phyloP scores from a whole-genome alignment of 2,329 filamentous ascomycete species.

The Claviceps spartinae region DNA sequence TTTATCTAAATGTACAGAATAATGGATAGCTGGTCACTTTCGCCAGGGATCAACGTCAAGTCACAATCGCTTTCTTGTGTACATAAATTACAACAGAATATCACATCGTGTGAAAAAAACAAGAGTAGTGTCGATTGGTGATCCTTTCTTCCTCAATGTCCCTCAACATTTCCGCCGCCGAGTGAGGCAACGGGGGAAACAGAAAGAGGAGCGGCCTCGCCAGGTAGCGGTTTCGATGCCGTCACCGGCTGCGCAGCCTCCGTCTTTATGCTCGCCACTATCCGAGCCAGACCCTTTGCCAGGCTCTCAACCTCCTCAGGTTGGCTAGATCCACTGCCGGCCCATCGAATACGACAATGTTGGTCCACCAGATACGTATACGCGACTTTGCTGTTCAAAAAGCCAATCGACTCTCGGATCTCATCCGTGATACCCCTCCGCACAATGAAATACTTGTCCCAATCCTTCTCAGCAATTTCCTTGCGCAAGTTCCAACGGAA shows the following conservation, averaged over 20 bases:
- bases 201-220: conserved; percentile 9
- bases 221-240: conserved; percentile 20
- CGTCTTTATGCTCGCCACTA: conserved; percentile 45
- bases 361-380: conserved; percentile 87
- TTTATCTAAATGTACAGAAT: conserved; percentile 16
- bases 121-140: too few relatives aligned
- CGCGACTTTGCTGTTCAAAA: conserved; percentile 83
- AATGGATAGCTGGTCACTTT: background rate
- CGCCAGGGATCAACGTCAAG: background rate
- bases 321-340: conserved; percentile 60
- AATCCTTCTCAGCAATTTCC: conserved; percentile 36
- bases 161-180: too few relatives aligned
- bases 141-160: too few relatives aligned
- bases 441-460: conserved; percentile 49
- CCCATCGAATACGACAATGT: conserved; percentile 86
- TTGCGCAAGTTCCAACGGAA: conserved; percentile 41
- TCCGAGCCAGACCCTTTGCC: conserved; percentile 46
- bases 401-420: conserved; percentile 47
- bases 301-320: conserved; percentile 54
- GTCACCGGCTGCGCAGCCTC: conserved; percentile 19
- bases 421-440: conserved; percentile 43
- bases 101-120: too few relatives aligned
- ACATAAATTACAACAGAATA: conserved; percentile 8
- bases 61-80: background rate
- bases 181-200: too few relatives aligned